Percentiles rank a stretch among this genome's conserved stretches.
Evolutionary conservation across 2,329 filamentous ascomycete species (phyloP).

Genomic region (Claviceps monticola): DNA sequence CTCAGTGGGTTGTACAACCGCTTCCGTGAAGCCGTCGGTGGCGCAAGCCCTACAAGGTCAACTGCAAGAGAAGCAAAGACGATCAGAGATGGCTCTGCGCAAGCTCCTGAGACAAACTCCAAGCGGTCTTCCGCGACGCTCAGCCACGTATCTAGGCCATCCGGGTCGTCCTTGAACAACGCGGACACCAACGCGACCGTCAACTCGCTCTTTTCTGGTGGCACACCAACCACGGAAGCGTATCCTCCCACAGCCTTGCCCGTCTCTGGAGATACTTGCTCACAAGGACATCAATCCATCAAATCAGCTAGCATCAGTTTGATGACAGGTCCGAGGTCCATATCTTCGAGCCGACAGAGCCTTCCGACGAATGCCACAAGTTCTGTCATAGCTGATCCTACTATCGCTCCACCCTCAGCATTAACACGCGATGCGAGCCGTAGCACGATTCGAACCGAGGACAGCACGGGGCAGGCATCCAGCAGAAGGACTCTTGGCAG

Average conservation of each 20-base stretch:
- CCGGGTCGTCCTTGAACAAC: conserved; percentile 26
- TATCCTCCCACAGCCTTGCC: conserved; percentile 22
- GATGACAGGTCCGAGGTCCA: conserved; percentile 29
- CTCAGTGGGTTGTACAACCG: conserved; percentile 81
- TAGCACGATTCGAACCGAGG: conserved; percentile 28
- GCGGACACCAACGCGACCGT: conserved; percentile 23
- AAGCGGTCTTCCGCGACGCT: conserved; percentile 28
- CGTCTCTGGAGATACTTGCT: conserved; percentile 24
- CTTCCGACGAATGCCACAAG: conserved; percentile 29
- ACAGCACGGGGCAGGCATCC: conserved; percentile 23
- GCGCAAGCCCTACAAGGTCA: conserved; percentile 33
- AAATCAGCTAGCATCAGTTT: conserved; percentile 36
- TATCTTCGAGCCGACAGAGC: conserved; percentile 23
- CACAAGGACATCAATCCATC: conserved; percentile 28
- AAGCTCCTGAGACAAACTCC: conserved; percentile 19
- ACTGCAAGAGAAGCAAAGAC: conserved; percentile 19
- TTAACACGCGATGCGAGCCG: conserved; percentile 34
- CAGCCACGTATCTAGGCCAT: conserved; percentile 27
- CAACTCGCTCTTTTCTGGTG: conserved; percentile 18
- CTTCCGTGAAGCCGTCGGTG: conserved; percentile 69
- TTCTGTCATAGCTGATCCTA: conserved; percentile 26
- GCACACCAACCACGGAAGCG: conserved; percentile 19
- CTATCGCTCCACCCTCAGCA: conserved; percentile 35
- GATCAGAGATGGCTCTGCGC: conserved; percentile 21
- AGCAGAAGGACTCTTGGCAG: conserved; percentile 30